Base-by-base conservation (phyloP, 805 yeast genomes). In the Metschnikowia anglica region DNA sequence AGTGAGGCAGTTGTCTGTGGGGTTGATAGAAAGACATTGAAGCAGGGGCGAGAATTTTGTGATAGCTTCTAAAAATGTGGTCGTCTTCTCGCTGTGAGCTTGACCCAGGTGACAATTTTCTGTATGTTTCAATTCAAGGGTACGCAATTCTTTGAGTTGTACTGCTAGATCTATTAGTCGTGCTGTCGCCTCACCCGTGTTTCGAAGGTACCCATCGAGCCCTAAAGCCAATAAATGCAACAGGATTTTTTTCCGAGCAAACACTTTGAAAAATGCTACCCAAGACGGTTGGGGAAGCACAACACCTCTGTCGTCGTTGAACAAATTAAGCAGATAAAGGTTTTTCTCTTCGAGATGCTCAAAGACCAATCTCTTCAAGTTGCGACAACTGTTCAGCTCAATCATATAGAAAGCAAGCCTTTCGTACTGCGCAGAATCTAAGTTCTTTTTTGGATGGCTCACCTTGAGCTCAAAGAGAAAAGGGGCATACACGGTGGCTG, bases 201-300 rank as follows among this genome's bases (percentile, higher is more conserved):
- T 43, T 4, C 50, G 49, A 11, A 61, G 42, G 31, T 45, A 53
- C 6, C 66, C 66, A 33, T 61, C 65, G 2, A 62, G 39, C 2
- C 48, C 53, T 11, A 61, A 43, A 1, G 41, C 30, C 9, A 16
- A 17, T 15, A 59, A 24, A 10, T 23, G 11, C 25, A 58, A 40
- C 21, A 28, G 18, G 2, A 27, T 26, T 5, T 28, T 37, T 9
- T 28, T 18, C 5, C 28, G 31, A 1, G 38, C 31, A 19, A 52
- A 43, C 2, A 30, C 47, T 4, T 39, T 17, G 25, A 61, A 54
- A 35, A 62, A 55, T 9, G 38, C 23, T n/a, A 51, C 28, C 65
- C 65, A 62, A 2, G 49, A 28, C 1, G 62, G 54, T 9, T 32
- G 37, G 8, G 34, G 17, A n/a, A 37, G 23, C 15, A 27, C 27